Conservation (phyloP, 2,329 filamentous ascomycete species). For the Pyrenochaeta sp. region DNA sequence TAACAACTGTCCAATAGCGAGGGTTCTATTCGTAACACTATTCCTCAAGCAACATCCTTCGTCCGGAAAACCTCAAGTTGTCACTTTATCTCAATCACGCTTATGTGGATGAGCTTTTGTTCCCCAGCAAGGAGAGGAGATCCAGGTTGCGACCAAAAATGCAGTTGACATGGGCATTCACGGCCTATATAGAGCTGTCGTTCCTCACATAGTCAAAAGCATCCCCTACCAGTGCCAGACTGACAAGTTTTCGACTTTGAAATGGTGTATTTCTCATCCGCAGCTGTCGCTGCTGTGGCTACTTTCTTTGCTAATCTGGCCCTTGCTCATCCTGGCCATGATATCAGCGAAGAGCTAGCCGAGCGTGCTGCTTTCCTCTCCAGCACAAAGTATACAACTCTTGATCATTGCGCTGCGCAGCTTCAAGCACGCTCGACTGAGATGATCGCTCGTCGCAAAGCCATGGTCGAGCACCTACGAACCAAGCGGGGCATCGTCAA, state of each 20-base stretch:
- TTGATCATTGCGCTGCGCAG: conserved; percentile 49
- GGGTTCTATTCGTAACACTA: not conserved
- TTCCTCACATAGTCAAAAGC: too few relatives aligned
- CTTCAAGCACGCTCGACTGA: conserved; percentile 44
- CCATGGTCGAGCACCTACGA: conserved; percentile 49
- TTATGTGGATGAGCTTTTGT: not conserved
- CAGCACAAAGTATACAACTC: conserved; percentile 42
- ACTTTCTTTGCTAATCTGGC: conserved; percentile 4
- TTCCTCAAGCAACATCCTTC: not conserved
- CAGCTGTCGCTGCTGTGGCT: conserved; percentile 12
- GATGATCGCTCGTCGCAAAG: conserved; percentile 49
- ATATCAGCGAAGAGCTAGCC: conserved; percentile 18
- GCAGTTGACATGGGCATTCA: too few relatives aligned
- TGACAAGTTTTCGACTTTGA: not conserved
- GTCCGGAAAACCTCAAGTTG: not conserved
- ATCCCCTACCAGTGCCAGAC: too few relatives aligned
- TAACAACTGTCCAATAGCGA: not conserved
- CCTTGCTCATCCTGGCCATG: conserved; percentile 22
- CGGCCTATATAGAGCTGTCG: too few relatives aligned
- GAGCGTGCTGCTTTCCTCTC: conserved; percentile 31
- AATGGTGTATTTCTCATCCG: conserved; percentile 12
- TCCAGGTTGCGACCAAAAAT: not conserved
- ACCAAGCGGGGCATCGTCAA: conserved; percentile 29
- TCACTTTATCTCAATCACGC: not conserved
- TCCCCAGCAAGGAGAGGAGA: conserved; percentile 1